phyloP scores from a whole-genome alignment of 2,329 filamentous ascomycete species.

The Epichloe coenophiala region DNA sequence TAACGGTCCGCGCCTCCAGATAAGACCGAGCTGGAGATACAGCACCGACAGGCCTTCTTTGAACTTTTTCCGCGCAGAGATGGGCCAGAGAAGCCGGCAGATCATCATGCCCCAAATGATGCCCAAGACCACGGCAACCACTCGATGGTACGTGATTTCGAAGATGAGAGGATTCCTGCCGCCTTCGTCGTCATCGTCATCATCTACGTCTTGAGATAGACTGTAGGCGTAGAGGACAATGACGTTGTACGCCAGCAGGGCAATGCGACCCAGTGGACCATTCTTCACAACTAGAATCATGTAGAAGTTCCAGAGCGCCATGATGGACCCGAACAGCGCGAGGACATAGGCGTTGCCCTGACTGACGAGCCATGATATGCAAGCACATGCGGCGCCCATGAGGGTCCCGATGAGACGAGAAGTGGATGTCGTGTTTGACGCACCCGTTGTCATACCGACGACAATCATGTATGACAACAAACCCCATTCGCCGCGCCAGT shows the following conservation, averaged over 20 bases:
- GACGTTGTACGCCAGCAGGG: constrained; percentile 90
- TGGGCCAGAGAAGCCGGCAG: constrained; percentile 84
- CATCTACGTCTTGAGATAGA: constrained; percentile 63
- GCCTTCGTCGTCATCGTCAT: constrained; percentile 80
- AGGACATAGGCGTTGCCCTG: constrained; percentile 61
- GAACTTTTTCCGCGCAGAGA: constrained; percentile 76
- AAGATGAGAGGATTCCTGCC: constrained; percentile 72
- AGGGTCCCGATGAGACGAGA: constrained; percentile 79
- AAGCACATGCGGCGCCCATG: constrained; percentile 62
- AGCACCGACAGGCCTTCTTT: constrained; percentile 82
- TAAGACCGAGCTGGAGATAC: constrained; percentile 86
- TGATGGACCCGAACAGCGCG: constrained; percentile 68
- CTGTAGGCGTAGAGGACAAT: constrained; percentile 91
- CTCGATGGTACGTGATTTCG: constrained; percentile 77
- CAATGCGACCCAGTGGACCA: constrained; percentile 84
- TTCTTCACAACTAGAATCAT: constrained; percentile 75
- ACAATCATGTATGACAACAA: constrained; percentile 96
- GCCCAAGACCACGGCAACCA: constrained; percentile 72
- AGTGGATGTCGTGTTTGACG: constrained; percentile 83
- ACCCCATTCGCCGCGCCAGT: constrained; percentile 95
- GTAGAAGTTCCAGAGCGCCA: constrained; percentile 76
- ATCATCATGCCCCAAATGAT: constrained; percentile 88
- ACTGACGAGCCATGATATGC: constrained; percentile 65
- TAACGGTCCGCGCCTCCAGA: constrained; percentile 90
- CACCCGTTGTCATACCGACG: constrained; percentile 92